These are phyloP conservation scores for Brassica carinata DNA, from an alignment of 345 rosid species.

Conservation along the genomic window DNA sequence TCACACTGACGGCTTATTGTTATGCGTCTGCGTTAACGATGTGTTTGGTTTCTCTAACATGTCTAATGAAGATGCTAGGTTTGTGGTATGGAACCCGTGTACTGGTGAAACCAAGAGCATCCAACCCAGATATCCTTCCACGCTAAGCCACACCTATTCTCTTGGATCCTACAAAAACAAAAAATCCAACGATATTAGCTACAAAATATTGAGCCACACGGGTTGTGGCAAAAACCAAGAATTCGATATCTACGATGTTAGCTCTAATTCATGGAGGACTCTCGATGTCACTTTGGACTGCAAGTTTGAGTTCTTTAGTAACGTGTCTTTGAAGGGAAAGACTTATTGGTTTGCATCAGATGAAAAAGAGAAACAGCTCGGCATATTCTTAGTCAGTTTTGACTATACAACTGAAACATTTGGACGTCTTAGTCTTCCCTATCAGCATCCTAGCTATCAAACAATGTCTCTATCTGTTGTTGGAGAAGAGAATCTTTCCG, in stretches of 20 bases:
- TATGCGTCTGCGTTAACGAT: neutral
- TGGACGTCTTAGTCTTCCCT: neutral
- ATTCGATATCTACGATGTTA: neutral
- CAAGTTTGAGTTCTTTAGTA: neutral
- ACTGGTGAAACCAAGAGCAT: neutral
- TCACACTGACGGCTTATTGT: neutral
- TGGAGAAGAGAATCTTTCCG: neutral
- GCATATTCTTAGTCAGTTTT: neutral
- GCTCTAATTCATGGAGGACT: neutral
- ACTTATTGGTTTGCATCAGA: neutral
- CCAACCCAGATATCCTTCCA: neutral
- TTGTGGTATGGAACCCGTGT: slow-evolving; percentile 5
- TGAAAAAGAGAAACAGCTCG: neutral
- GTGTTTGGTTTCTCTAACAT: neutral
- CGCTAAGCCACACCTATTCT: neutral
- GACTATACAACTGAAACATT: neutral
- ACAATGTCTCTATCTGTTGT: neutral
- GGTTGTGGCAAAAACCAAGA: neutral
- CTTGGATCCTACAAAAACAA: neutral
- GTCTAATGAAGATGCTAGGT: neutral
- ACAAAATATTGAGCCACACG: neutral
- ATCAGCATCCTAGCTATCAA: neutral
- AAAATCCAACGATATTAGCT: neutral
- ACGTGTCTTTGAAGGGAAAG: neutral
- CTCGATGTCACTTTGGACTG: neutral